phyloP scores from a whole-genome alignment of 768 basidiomycete species.

The Pulveroboletus sp. region DNA sequence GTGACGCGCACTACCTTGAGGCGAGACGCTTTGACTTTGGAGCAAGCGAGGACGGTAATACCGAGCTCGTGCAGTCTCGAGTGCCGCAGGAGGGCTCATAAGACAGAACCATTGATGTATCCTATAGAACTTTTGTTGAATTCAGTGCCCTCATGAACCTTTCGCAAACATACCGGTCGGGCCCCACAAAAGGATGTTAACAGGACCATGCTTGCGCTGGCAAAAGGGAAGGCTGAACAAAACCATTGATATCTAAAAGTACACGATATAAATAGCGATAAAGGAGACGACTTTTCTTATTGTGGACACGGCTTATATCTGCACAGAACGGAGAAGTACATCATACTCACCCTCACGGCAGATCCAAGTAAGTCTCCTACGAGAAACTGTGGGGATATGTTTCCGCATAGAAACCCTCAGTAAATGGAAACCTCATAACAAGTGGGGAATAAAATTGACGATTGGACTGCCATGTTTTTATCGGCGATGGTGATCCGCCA shows the following conservation, averaged over 20 bases:
- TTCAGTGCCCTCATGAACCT: not conserved
- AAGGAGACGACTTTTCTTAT: not conserved
- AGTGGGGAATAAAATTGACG: not conserved
- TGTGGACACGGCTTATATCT: not conserved
- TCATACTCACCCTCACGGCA: not conserved
- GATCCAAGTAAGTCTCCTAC: not conserved
- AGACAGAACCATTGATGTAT: constrained; percentile 54
- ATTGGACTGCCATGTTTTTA: not conserved
- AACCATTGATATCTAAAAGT: not conserved
- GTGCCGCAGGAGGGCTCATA: constrained; percentile 43
- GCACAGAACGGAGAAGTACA: not conserved
- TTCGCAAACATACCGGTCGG: constrained; percentile 15
- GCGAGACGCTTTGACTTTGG: constrained; percentile 32
- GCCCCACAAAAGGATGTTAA: constrained; percentile 18
- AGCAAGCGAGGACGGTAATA: constrained; percentile 44
- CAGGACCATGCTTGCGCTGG: constrained; percentile 3
- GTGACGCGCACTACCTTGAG: constrained; percentile 10
- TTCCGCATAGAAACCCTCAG: not conserved
- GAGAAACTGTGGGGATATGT: not conserved
- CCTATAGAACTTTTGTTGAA: constrained; percentile 28
- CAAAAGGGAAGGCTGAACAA: not conserved
- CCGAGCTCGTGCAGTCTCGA: constrained; percentile 38
- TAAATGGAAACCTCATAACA: not conserved
- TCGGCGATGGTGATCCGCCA: not conserved
- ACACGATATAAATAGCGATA: not conserved